Base-by-base conservation (phyloP, 441 rosid species). In the Melianthus villosus region DNA sequence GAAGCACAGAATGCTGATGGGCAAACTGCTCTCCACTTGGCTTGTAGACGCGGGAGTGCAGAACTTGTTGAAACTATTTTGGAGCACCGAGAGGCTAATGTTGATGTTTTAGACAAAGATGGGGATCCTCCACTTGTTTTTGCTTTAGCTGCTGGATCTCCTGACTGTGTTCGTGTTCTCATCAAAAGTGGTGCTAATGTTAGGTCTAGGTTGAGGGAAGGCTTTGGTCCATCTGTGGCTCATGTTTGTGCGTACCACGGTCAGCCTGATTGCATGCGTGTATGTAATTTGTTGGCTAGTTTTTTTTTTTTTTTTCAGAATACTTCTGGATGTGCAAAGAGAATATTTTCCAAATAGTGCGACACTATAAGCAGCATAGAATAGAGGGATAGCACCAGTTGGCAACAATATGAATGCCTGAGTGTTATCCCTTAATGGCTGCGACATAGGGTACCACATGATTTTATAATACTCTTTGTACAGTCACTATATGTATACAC, bases 231-330 rank as follows among this genome's bases (percentile, higher is more conserved):
- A 7, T 91, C 94, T 26, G 81, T 91, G 45, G 91, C 96, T 52
- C 99, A 91, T 69, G 94, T 85, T 44, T 91, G 99, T 75, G 93
- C 96, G 23, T 85, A 82, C 58, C 93, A 91, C 68, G 99, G 99
- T 47, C 99, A 91, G 48, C 94, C 99, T 47, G 99, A 85, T 60
- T 84, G 99, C 71, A 82, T 91, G 96, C 92, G 67, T 27, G 99
- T 91, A 73, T 50, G 94, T 69, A 55, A 52, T 55, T 38, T 10
- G 51, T 42, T 53, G 54, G 42, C 32, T 19, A 42, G 38, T 16
- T n/a, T n/a, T n/a, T n/a, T n/a, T 28, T 20, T 43, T 11, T 43
- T 6, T 20, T 20, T 20, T 20, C 23, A 20, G 23, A 20, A 6
- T 20, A 20, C 2, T 20, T 2, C 23, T 20, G 23, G 3, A 20